phyloP scores from a whole-genome alignment of 129 eudicot species.

The Silybum marianum region DNA sequence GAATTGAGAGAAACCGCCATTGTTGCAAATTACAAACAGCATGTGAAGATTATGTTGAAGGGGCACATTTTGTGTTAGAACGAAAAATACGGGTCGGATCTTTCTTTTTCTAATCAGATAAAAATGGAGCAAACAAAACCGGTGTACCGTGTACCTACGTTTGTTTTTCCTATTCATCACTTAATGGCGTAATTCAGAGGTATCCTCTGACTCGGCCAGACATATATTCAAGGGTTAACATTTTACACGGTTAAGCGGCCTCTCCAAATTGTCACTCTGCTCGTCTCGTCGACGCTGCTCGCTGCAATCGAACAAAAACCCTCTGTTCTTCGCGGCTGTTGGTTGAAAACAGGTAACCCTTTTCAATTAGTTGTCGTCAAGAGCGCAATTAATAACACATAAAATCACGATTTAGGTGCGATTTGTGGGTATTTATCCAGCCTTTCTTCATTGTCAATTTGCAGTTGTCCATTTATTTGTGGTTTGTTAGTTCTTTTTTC shows the following conservation, averaged over 20 bases:
- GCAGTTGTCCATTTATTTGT: neutral
- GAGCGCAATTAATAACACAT: neutral
- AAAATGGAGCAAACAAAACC: neutral
- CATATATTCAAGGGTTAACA: neutral
- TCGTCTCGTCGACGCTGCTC: neutral
- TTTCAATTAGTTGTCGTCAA: neutral
- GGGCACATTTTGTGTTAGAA: constrained; percentile 18
- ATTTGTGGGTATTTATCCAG: neutral
- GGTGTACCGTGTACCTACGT: too few relatives aligned
- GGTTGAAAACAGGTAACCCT: neutral
- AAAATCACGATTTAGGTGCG: neutral
- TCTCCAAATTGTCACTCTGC: neutral
- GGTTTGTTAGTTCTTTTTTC: neutral
- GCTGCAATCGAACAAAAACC: neutral
- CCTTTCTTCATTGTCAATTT: neutral
- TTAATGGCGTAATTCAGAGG: neutral
- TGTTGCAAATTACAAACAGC: constrained; percentile 22
- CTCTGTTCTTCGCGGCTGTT: neutral
- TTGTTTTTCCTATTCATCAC: neutral
- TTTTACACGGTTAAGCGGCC: neutral
- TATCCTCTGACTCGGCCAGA: neutral
- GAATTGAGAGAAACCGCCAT: constrained; percentile 51
- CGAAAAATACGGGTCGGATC: constrained; percentile 15
- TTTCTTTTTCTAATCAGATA: neutral
- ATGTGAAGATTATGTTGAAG: constrained; percentile 9